These are phyloP conservation scores for Hymenoscyphus linearis DNA, from an alignment of 2,329 filamentous ascomycete genomes.

Conservation along the genomic window DNA sequence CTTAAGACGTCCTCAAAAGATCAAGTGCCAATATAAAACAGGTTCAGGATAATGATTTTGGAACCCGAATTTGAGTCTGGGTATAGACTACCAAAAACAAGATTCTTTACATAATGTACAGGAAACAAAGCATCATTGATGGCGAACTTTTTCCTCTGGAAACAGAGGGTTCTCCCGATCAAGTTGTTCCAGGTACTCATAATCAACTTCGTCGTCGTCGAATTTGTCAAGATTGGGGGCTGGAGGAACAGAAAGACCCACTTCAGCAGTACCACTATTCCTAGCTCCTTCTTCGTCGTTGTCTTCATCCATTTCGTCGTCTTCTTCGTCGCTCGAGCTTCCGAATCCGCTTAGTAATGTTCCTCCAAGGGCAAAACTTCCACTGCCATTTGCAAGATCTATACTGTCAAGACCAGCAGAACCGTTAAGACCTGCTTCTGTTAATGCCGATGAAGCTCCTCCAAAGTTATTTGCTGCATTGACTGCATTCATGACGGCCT, in stretches of 20 bases:
- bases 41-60: conserved; percentile 19
- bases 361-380: conserved; percentile 64
- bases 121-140: conserved; percentile 33
- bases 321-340: conserved; percentile 92
- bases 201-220: conserved; percentile 34
- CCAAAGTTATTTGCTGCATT: conserved; percentile 53
- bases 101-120: conserved; percentile 28
- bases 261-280: conserved; percentile 50
- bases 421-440: conserved; percentile 75
- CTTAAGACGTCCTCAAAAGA: background rate
- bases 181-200: conserved; percentile 34
- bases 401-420: conserved; percentile 44
- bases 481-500: conserved; percentile 53
- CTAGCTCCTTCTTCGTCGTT: conserved; percentile 57
- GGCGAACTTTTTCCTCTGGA: conserved; percentile 54
- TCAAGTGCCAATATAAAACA: conserved; percentile 18
- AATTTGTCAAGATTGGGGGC: conserved; percentile 33
- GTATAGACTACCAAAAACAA: conserved; percentile 17
- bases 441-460: conserved; percentile 58
- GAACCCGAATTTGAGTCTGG: conserved; percentile 22
- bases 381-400: conserved; percentile 60
- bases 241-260: conserved; percentile 42
- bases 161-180: conserved; percentile 33
- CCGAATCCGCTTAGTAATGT: conserved; percentile 85
- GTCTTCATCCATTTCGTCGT: conserved; percentile 85